Base-by-base conservation (phyloP, 495 filamentous ascomycete species). In the Aspergillus hancockii region DNA sequence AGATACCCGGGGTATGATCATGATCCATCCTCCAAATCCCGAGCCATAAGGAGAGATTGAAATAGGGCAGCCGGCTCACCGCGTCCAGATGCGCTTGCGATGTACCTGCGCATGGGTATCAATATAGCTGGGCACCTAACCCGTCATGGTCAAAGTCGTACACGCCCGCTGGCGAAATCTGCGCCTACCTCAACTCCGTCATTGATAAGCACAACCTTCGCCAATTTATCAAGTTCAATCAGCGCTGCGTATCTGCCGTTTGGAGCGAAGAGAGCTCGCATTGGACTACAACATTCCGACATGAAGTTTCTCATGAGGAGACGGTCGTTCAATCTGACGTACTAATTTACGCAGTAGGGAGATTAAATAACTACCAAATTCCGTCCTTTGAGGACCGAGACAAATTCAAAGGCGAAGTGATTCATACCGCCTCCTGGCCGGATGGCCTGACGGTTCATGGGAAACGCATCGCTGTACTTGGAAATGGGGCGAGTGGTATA, bases 341-440 rank as follows among this genome's bases (percentile, higher is more conserved):
- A 8, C 58, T 62, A 14, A 49, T 62, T 25, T 58, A 62, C 28
- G 60, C 60, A 8, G 55, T 58, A 6, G 60, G 60, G 4, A 46
- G 54, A n/a, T 22, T 62, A 25, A 62, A 62, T 40, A 62, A 62
- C 40, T 62, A 53, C 38, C 51, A 58, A 25, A 36, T 40, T n/a
- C 60, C 60, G 14, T 13, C 45, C 8, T 28, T 62, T 16, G 23
- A 49, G 3, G 60, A 49, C 41, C 54, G 43, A 30, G 40, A 58
- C 1, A 28, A 8, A 22, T 62, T 58, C 14, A 25, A 40, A 30
- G 60, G 60, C 19, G 3, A 14, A n/a, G 46, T 52, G 18, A 30
- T 58, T 16, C 69, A 67, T 31, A 68, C 65, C 7, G 62, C 62
- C 6, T 32, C 59, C 4, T 71, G 65, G 58, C 58, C 54, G 4